Base-by-base conservation (phyloP, 306 rosid species). In the Vachellia collinsii region DNA sequence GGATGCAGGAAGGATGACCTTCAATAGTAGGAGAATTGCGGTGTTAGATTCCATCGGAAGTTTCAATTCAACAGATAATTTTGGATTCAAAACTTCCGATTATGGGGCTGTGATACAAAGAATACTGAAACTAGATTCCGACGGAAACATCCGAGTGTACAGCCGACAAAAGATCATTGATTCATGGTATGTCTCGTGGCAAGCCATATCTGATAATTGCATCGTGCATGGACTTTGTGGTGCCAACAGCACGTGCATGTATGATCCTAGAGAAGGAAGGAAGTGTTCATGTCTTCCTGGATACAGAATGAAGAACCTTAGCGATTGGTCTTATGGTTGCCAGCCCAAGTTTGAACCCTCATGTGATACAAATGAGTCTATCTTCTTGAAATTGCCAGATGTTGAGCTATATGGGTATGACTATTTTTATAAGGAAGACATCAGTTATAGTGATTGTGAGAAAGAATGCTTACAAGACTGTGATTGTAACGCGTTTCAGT, bases 141-240 rank as follows among this genome's bases (percentile, higher is more conserved):
- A 61, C 12, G 67, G 67, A 5, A 61, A 61, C 38, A 9, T 61
- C 4, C 7, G 67, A 25, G 67, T 61, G 16, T 61, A 25, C 19
- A 61, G 66, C 17, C 16, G 0, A 25, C 39, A 61, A 8, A 29
- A 61, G n/a, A n/a, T n/a, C n/a, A n/a, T n/a, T 11, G 11, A 61
- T 61, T 3, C 1, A 4, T 86, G 89, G 87, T 39, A 46, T 4
- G 79, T 86, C 74, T 66, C 89, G 25, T 77, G 89, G 89, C 81
- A 80, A 76, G 46, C 79, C 51, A 66, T 70, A 8, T 13, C 39
- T 3, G 17, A 11, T 25, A 0, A 47, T 4, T 86, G 89, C 17
- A 17, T 0, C 0, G 46, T 73, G 51, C 87, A 83, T 44, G 87
- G 87, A 1, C 6, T 68, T 58, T 86, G 89, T 83, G 87, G 89